Evolutionary conservation across 2,329 filamentous ascomycete species (phyloP).

Genomic region (Exophiala spinifera): DNA sequence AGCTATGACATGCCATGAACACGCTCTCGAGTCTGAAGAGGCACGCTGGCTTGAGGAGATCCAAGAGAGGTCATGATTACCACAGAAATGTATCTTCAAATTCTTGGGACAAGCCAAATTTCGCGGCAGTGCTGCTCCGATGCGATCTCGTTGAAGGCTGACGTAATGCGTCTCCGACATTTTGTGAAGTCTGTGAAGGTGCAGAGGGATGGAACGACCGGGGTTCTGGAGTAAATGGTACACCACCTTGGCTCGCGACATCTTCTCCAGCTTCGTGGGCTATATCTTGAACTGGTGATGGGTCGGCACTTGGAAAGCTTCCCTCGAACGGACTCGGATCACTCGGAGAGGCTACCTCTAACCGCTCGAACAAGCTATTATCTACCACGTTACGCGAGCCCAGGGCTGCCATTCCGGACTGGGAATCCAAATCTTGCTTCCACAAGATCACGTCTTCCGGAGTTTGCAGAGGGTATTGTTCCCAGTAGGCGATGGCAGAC

Average conservation of each 20-base stretch:
- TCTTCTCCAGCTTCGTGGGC: neutral
- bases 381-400: neutral
- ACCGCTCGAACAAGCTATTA: neutral
- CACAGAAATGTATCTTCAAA: conserved; percentile 15
- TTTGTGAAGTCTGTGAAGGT: too few species aligned
- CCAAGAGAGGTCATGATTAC: neutral
- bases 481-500: conserved; percentile 31
- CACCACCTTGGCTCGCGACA: too few species aligned
- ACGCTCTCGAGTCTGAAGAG: too few species aligned
- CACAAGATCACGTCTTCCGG: conserved; percentile 34
- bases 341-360: neutral
- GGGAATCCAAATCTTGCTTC: conserved; percentile 30
- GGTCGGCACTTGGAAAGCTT: neutral
- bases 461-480: conserved; percentile 33
- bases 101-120: conserved; percentile 10
- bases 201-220: too few species aligned
- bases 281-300: neutral
- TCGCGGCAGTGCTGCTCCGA: neutral
- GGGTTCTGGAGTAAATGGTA: too few species aligned
- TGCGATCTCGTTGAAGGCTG: neutral
- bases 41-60: too few species aligned
- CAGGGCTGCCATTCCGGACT: neutral
- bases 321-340: neutral
- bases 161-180: too few species aligned
- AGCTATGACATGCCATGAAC: neutral